These are phyloP conservation scores for Oryza longistaminata DNA, from an alignment of 176 grass and related monocot species.

Conservation along the genomic window DNA sequence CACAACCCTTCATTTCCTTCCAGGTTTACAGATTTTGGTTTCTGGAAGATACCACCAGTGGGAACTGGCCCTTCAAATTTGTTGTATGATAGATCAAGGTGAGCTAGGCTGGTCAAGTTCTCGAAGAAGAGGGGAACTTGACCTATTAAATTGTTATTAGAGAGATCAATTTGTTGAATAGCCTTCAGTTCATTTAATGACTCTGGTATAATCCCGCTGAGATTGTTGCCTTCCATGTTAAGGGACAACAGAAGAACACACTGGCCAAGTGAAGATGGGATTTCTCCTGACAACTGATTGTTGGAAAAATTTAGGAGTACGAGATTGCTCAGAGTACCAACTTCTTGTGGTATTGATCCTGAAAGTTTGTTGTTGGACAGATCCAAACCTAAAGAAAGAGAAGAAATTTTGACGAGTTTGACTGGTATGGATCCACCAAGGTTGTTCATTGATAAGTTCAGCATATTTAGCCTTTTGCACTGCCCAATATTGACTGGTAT, in stretches of 20 bases:
- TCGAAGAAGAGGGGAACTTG: neutral
- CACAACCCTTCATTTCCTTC: conserved; percentile 27
- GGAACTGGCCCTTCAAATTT: conserved; percentile 31
- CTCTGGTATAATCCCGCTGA: conserved; percentile 15
- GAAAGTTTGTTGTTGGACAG: conserved; percentile 3
- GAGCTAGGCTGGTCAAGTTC: neutral
- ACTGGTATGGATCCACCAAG: conserved; percentile 39
- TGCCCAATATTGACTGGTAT: conserved; percentile 44
- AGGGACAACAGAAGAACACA: conserved; percentile 8
- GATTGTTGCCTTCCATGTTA: conserved; percentile 11
- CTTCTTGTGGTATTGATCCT: neutral
- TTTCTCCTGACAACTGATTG: conserved; percentile 25
- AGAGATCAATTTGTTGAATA: conserved; percentile 29
- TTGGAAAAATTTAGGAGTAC: neutral
- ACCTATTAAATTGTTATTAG: conserved; percentile 22
- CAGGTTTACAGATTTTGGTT: conserved; percentile 2
- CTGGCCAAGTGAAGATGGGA: neutral
- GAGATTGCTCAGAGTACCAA: conserved; percentile 31
- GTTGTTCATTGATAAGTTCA: conserved; percentile 44
- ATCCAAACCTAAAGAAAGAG: conserved; percentile 13
- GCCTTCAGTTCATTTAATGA: neutral
- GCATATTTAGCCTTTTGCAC: neutral
- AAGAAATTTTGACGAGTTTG: neutral
- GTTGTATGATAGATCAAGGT: conserved; percentile 42
- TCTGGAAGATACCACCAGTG: neutral